Percentiles rank a stretch among this genome's conserved stretches.
Conservation (phyloP, 305 asterid genomes). For the Stenogyne calaminthoides region DNA sequence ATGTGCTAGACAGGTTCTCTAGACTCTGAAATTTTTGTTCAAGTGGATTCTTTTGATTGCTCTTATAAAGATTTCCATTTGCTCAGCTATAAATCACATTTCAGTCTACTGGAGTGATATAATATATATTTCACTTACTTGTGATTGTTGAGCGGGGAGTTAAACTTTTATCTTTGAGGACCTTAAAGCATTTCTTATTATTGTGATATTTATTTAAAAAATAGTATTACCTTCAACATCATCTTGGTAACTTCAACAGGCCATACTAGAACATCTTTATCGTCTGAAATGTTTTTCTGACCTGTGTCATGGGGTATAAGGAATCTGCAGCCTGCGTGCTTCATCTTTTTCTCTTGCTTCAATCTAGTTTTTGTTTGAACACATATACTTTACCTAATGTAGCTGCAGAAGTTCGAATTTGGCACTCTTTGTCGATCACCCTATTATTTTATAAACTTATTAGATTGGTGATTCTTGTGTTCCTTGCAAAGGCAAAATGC, state of each 20-base stretch:
- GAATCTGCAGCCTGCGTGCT: not conserved
- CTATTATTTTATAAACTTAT: not conserved
- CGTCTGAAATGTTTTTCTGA: not conserved
- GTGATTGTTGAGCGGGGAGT: not conserved
- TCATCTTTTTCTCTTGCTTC: not conserved
- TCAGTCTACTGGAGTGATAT: not conserved
- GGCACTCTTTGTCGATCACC: not conserved
- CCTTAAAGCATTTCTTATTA: not conserved
- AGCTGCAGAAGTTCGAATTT: not conserved
- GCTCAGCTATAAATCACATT: constrained; percentile 7
- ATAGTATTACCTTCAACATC: not conserved
- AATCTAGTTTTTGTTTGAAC: not conserved
- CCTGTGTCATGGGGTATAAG: not conserved
- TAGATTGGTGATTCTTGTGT: not conserved
- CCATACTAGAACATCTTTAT: not conserved
- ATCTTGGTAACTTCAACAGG: not conserved
- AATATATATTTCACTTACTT: not conserved
- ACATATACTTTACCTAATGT: not conserved
- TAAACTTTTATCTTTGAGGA: not conserved
- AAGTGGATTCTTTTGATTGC: not conserved
- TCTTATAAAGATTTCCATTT: not conserved
- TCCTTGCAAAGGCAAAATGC: not conserved
- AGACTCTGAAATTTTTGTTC: not conserved
- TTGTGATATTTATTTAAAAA: not conserved
- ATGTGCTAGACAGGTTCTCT: not conserved